Evolutionary conservation across 163 green algal genomes (phyloP), one percentile per base, ranked within the genome.

Genomic region (Scenedesmus sp.): DNA sequence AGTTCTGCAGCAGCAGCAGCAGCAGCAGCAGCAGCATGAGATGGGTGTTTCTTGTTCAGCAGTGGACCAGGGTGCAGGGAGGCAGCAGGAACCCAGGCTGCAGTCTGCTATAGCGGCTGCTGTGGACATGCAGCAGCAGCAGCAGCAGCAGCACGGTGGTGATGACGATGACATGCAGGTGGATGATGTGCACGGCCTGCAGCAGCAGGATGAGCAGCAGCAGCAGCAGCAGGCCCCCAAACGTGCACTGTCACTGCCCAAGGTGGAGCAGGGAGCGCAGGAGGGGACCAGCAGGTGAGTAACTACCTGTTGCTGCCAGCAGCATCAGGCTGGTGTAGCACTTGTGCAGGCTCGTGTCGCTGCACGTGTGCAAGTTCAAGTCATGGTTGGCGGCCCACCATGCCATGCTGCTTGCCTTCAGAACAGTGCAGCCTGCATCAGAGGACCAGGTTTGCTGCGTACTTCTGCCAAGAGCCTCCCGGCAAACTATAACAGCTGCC

Each of bases 41-140:
- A 33, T 12, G 42, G 24, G 26, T 35, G 30, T 13, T 20, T 35
- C 26, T 37, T 70, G 56, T 16, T 22, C 56, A 70, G 10, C 56
- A 70, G 56, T 33, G 56, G 56, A 70, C 9, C 56, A 70, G 22
- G 56, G 56, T 6, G 22, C 20, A 70, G 56, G 13, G 22, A 20
- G n/a, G 53, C 22, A 65, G 56, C 56, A 70, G 56, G 20, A 33
- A 70, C 3, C 0, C 1, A 70, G 2, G 56, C 56, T 70, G 15
- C 56, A n/a, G 2, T 70, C 56, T 33, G 56, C 16, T 70, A 1
- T 70, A n/a, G 20, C 22, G 20, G 56, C 56, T n/a, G 24, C 24
- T 35, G 42, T 83, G 40, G 33, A 83, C 40, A 35, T 59, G 76
- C 80, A 85, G 80, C 80, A 65, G 22, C n/a, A n/a, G n/a, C 46